A percentile compares a stretch with the other conserved stretches of the same genome.
Evolutionary conservation across 2,329 filamentous ascomycete species (phyloP).

Genomic region (Fusarium algeriense): DNA sequence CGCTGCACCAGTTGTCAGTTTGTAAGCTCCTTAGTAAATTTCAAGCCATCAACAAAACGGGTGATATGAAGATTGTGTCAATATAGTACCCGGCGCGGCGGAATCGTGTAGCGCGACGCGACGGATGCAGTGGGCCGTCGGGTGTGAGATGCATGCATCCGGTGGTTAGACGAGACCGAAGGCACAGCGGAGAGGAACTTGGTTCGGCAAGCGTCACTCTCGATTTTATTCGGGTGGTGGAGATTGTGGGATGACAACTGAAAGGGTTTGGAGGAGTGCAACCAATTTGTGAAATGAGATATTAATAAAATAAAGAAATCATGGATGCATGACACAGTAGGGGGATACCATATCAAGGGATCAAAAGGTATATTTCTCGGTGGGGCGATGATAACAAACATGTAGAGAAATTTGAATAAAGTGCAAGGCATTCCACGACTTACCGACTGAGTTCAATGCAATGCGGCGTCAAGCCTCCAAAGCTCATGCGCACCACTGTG

Average conservation of each 20-base stretch:
- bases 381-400: conserved; percentile 9
- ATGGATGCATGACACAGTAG: conserved; percentile 35
- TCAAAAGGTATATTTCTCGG: conserved; percentile 22
- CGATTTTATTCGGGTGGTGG: conserved; percentile 9
- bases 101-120: conserved; percentile 49
- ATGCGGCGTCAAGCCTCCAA: conserved; percentile 31
- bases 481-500: conserved; percentile 15
- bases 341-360: conserved; percentile 25
- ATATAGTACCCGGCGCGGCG: conserved; percentile 41
- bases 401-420: conserved; percentile 3
- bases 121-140: conserved; percentile 43
- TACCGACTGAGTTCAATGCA: conserved; percentile 30
- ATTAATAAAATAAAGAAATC: conserved; percentile 15
- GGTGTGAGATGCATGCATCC: conserved; percentile 46
- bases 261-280: conserved; percentile 5
- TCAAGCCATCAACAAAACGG: conserved; percentile 17
- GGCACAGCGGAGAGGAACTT: conserved; percentile 10
- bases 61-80: conserved; percentile 16
- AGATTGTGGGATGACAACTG: conserved; percentile 10
- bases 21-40: neutral
- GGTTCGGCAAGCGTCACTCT: conserved; percentile 25
- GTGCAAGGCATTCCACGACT: conserved; percentile 27
- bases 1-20: conserved; percentile 36
- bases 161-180: conserved; percentile 17
- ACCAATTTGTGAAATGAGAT: conserved; percentile 22